Evolutionary conservation across 768 basidiomycete species (phyloP).

Genomic region (Psilocybe cubensis): DNA sequence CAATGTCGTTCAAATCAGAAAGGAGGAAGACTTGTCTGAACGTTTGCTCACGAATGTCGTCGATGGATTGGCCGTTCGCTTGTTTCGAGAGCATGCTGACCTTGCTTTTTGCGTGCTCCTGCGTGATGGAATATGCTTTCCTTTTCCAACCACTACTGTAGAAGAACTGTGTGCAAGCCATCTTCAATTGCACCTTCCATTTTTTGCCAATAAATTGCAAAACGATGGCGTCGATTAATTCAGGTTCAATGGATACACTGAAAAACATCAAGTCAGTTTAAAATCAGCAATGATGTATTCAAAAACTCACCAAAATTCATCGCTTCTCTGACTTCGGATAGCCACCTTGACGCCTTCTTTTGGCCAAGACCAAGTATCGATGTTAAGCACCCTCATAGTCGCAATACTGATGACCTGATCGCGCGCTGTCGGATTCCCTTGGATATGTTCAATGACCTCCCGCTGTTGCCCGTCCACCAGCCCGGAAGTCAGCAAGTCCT

Average conservation of each 20-base stretch:
- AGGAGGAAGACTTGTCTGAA: conserved; percentile 33
- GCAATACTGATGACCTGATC: conserved; percentile 46
- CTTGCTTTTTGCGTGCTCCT: not conserved
- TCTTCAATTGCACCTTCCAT: conserved; percentile 43
- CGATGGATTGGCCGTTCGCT: conserved; percentile 22
- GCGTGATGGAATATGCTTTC: not conserved
- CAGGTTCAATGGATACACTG: conserved; percentile 48
- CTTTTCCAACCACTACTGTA: conserved; percentile 1
- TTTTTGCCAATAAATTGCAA: conserved; percentile 44
- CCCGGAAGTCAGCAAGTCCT: conserved; percentile 36
- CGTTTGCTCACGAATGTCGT: conserved; percentile 22
- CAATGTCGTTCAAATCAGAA: conserved; percentile 32
- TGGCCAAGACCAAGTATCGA: conserved; percentile 49
- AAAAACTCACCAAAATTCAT: conserved; percentile 40
- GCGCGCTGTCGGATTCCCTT: conserved; percentile 37
- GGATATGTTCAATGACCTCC: conserved; percentile 42
- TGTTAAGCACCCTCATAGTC: conserved; percentile 44
- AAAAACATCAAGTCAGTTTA: not conserved
- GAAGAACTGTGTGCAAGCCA: conserved; percentile 19
- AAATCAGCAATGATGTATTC: not conserved
- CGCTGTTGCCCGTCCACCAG: conserved; percentile 43
- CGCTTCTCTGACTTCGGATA: conserved; percentile 48
- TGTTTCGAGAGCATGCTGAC: not conserved
- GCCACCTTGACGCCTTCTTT: conserved; percentile 41
- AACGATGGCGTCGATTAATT: conserved; percentile 46